phyloP scores from a whole-genome alignment of 2,329 filamentous ascomycete species.

The Penicillium sp. region DNA sequence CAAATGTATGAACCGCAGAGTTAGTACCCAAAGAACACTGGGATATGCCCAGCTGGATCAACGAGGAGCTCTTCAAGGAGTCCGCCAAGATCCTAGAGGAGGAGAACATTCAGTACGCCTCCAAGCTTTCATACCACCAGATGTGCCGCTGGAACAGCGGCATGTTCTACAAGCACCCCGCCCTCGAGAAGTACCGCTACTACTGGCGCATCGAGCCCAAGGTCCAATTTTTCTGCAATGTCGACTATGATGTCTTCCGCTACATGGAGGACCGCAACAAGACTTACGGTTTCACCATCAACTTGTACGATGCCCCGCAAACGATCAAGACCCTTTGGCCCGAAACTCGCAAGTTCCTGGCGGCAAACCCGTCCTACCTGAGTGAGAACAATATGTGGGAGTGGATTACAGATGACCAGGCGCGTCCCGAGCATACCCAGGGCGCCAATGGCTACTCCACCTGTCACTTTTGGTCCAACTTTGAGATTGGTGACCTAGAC shows the following conservation, averaged over 20 bases:
- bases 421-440: conserved; percentile 76
- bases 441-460: conserved; percentile 93
- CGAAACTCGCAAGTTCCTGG: conserved; percentile 89
- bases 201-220: conserved; percentile 99
- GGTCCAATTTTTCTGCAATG: conserved; percentile 97
- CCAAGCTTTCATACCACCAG: conserved; percentile 89
- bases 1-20: conserved; percentile 55
- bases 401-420: conserved; percentile 80
- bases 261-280: conserved; percentile 99
- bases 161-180: conserved; percentile 95
- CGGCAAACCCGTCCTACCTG: conserved; percentile 78
- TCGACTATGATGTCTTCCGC: conserved; percentile 97
- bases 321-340: conserved; percentile 91
- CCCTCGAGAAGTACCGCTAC: conserved; percentile 78
- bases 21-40: conserved; percentile 93
- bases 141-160: conserved; percentile 99
- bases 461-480: conserved; percentile 99
- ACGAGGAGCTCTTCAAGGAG: conserved; percentile 80
- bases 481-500: conserved; percentile 89
- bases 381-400: conserved; percentile 81
- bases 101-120: conserved; percentile 86
- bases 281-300: conserved; percentile 98
- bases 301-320: conserved; percentile 87
- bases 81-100: conserved; percentile 82
- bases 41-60: conserved; percentile 90